Base-by-base conservation (phyloP, 2,329 filamentous ascomycete genomes). In the Tolypocladium ovalisporum region DNA sequence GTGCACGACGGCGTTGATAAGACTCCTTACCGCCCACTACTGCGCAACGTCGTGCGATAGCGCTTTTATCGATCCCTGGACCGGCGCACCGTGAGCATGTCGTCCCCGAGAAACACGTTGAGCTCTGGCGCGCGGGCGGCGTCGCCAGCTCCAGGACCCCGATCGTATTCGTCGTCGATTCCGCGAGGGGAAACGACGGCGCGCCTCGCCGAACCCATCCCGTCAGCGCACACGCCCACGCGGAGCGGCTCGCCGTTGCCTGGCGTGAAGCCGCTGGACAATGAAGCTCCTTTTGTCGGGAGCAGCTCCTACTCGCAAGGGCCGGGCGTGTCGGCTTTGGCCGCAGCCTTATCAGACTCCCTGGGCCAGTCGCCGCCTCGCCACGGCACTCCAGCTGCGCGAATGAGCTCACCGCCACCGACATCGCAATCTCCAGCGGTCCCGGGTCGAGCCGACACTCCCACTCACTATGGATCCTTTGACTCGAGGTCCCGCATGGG, bases 391-490 rank as follows among this genome's bases (percentile, higher is more conserved):
- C 85, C 84, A 54, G 80, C 84, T 12, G 76, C 76, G 35, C 75
- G 83, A 57, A 71, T 84, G 44, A 74, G 78, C 49, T 88, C 87
- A 52, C 87, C 86, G 49, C 70, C 71, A 34, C 64, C 69, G 36
- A 69, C 71, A 57, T 65, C 73, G 32, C 69, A 71, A 51, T 75
- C 73, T n/a, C 73, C 71, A 39, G 65, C 65, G 42, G 72, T 75
- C 19, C 54, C 53, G 3, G 49, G 29, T 29, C 57, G 69, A 53
- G 77, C 60, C 75, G 80, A 59, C 72, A 81, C 84, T 3, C 83
- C 84, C 32, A 88, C 86, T 60, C 89, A 87, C 66, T 95, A 94
- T 71, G 93, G 91, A 56, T 96, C 91, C 12, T 91, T 95, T 65
- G 89, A 94, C 62, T 83, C 83, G 54, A 82, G 86, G 62, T 79